Base-by-base conservation (phyloP, 2,329 filamentous ascomycete species). In the Botrytis medusae region DNA sequence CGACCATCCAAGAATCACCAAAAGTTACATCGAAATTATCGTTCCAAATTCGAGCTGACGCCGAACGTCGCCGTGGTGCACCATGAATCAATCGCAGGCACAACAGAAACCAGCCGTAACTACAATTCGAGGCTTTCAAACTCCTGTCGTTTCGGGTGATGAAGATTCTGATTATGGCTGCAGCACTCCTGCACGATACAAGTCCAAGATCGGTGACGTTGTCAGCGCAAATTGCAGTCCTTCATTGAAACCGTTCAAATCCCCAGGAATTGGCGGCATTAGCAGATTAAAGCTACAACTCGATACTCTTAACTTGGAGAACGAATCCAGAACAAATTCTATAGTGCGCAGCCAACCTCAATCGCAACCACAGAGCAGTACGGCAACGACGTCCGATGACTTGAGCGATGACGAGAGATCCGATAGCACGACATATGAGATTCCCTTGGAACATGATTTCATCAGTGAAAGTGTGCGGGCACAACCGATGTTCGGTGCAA, bases 361-460 rank as follows among this genome's bases (percentile, higher is more conserved):
- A 83, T 77, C 85, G 86, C 77, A 91, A 87, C 89, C 84, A 78
- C 87, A 84, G 78, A 88, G 79, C 72, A 80, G 78, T 69, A 78
- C 79, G 8, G 78, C 65, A 32, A 69, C 78, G 22, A 78, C 78
- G 20, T 79, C 79, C 14, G 78, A 77, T 78, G 80, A 79, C 14
- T 81, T 87, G 77, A 91, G 88, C 77, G 90, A 92, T 77, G 89
- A 89, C 72, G 80, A 80, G 71, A 85, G 86, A 59, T 95, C 92
- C 1, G 92, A 95, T 78, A 88, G 88, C 81, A 92, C 93, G 69
- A 93, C 91, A 80, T 98, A 97, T 80, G 93, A 98, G 83, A 90
- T 98, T 76, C 89, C 89, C 70, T 86, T 98, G 54, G 92, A 96
- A 77, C 84, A 93, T 75, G 95, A 98, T 81, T 98, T 97, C 78